Evolutionary conservation across 345 rosid species (phyloP).

Genomic region (Melaleuca alternifolia): DNA sequence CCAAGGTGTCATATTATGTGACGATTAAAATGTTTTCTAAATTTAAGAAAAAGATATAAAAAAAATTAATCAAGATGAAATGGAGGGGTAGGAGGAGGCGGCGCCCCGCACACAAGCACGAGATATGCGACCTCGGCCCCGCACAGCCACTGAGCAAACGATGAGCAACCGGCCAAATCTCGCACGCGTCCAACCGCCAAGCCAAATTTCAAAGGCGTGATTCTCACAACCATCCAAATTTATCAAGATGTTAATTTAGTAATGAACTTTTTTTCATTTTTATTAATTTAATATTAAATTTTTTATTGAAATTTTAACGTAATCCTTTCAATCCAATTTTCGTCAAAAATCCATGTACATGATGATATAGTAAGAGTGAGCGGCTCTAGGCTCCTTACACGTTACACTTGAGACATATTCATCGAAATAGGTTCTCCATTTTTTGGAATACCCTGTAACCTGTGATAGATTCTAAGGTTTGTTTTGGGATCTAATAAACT

Average conservation of each 20-base stretch:
- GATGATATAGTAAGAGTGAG: no score
- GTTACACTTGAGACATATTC: no score
- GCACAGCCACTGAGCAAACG: no score
- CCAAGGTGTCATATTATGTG: neutral
- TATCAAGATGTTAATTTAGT: neutral
- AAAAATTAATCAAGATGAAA: neutral
- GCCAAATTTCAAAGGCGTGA: neutral
- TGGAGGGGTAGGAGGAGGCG: neutral
- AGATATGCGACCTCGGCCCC: no score
- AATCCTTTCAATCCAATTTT: neutral
- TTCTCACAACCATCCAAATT: accelerated
- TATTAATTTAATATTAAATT: accelerated
- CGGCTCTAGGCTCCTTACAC: no score
- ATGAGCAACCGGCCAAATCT: neutral
- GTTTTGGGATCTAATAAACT: no score
- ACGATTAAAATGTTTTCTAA: neutral
- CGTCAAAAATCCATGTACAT: neutral
- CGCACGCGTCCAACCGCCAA: neutral
- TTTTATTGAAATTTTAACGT: neutral
- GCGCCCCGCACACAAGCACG: neutral
- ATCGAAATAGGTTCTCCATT: no score
- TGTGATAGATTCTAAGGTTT: no score
- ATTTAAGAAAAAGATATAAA: neutral
- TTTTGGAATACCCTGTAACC: no score
- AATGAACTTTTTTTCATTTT: accelerated